Percentiles rank a stretch among this genome's conserved stretches.
Evolutionary conservation across 2,329 filamentous ascomycete genomes (phyloP).

Genomic region (Colletotrichum tofieldiae): DNA sequence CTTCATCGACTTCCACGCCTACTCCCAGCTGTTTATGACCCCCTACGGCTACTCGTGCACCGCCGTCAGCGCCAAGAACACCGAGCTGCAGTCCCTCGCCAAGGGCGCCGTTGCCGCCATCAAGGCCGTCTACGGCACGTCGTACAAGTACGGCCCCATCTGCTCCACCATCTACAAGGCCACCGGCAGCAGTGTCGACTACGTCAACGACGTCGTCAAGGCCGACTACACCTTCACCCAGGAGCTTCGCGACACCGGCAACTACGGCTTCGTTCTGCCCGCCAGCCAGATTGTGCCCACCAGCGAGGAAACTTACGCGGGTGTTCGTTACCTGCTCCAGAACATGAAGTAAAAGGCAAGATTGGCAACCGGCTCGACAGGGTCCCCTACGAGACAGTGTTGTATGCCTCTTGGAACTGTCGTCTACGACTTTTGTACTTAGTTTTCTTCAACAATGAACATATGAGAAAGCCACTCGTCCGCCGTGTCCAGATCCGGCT

Average conservation of each 20-base stretch:
- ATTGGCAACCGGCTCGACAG: too few species aligned
- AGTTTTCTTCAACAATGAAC: neutral
- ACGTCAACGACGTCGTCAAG: constrained; percentile 58
- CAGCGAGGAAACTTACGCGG: constrained; percentile 61
- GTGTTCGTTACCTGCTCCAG: constrained; percentile 72
- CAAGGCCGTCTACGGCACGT: constrained; percentile 56
- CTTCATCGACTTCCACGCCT: constrained; percentile 73
- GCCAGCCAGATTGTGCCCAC: constrained; percentile 60
- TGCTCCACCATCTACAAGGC: constrained; percentile 76
- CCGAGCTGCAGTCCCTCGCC: constrained; percentile 65
- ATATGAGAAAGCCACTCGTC: neutral
- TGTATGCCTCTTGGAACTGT: too few species aligned
- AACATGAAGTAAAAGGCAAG: constrained; percentile 53
- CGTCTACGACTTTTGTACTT: neutral
- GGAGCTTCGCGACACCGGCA: constrained; percentile 56
- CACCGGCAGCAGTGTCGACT: constrained; percentile 63
- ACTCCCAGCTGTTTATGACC: constrained; percentile 66
- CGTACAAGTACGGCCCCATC: constrained; percentile 65
- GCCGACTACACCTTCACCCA: constrained; percentile 59
- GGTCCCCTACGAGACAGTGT: too few species aligned
- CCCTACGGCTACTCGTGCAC: constrained; percentile 74
- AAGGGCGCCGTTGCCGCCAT: constrained; percentile 66
- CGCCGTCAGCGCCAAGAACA: constrained; percentile 61
- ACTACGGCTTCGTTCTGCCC: constrained; percentile 61
- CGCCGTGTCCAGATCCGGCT: neutral